phyloP scores from a whole-genome alignment of 2,329 filamentous ascomycete genomes.

The Clonostachys rosea region DNA sequence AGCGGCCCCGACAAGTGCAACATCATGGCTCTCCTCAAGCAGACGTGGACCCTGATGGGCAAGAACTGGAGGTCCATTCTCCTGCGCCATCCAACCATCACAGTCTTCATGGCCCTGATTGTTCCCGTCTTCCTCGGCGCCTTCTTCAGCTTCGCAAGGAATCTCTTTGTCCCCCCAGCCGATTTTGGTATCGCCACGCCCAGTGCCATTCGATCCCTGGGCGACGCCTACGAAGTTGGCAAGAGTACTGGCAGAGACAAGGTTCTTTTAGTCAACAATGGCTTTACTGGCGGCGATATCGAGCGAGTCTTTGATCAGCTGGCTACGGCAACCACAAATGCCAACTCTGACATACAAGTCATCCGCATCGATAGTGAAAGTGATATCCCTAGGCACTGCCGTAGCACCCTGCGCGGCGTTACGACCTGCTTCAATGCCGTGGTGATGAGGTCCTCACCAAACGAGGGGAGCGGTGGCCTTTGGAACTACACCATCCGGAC shows the following conservation, averaged over 20 bases:
- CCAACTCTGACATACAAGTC: slow-evolving; percentile 49
- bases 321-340: slow-evolving; percentile 47
- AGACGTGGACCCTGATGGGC: slow-evolving; percentile 54
- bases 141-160: slow-evolving; percentile 69
- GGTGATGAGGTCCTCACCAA: slow-evolving; percentile 71
- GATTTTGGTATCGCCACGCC: slow-evolving; percentile 66
- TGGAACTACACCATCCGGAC: slow-evolving; percentile 88
- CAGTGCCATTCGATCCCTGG: slow-evolving; percentile 57
- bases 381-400: slow-evolving; percentile 60
- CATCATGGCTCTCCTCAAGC: slow-evolving; percentile 47
- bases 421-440: slow-evolving; percentile 70
- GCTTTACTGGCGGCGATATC: slow-evolving; percentile 64
- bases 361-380: slow-evolving; percentile 47
- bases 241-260: slow-evolving; percentile 55
- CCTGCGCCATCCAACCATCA: slow-evolving; percentile 45
- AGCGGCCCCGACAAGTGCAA: no score
- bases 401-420: slow-evolving; percentile 59
- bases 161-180: slow-evolving; percentile 76
- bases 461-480: slow-evolving; percentile 56
- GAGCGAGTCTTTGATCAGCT: slow-evolving; percentile 64
- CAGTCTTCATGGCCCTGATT: slow-evolving; percentile 51
- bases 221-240: slow-evolving; percentile 56
- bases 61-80: slow-evolving; percentile 60
- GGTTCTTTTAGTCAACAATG: slow-evolving; percentile 76
- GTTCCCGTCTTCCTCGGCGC: slow-evolving; percentile 53